A percentile compares a stretch with the other conserved stretches of the same genome.
Evolutionary conservation across 2,329 filamentous ascomycete genomes (phyloP).

Genomic region (Phaeosphaeria sp.): DNA sequence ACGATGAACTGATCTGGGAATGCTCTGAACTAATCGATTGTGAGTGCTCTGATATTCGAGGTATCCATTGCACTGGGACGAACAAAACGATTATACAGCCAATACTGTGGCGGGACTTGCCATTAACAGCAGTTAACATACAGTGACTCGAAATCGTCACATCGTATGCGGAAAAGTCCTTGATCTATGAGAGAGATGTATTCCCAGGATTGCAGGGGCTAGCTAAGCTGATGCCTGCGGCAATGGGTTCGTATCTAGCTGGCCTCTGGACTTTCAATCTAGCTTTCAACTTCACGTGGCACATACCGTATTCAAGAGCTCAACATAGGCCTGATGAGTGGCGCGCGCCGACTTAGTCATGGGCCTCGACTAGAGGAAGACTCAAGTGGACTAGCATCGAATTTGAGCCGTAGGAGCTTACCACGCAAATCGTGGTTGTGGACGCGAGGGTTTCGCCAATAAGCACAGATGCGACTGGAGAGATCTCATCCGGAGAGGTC

Average conservation of each 20-base stretch:
- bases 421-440: not conserved
- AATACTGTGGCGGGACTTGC: too few relatives aligned
- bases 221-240: not conserved
- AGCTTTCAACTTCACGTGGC: not conserved
- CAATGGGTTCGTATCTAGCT: not conserved
- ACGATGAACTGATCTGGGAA: too few relatives aligned
- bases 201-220: conserved; percentile 1
- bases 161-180: too few relatives aligned
- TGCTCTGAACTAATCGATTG: too few relatives aligned
- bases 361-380: not conserved
- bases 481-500: too few relatives aligned
- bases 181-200: not conserved
- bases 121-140: too few relatives aligned
- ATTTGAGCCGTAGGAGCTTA: too few relatives aligned
- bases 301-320: not conserved
- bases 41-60: too few relatives aligned
- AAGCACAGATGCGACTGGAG: too few relatives aligned
- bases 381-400: not conserved
- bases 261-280: not conserved
- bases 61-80: too few relatives aligned
- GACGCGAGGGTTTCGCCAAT: not conserved
- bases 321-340: not conserved
- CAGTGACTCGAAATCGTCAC: too few relatives aligned
- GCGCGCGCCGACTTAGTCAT: not conserved
- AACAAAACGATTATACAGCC: too few relatives aligned